Evolutionary conservation across 2,329 filamentous ascomycete species (phyloP).

Genomic region (Exophiala oligosperma): DNA sequence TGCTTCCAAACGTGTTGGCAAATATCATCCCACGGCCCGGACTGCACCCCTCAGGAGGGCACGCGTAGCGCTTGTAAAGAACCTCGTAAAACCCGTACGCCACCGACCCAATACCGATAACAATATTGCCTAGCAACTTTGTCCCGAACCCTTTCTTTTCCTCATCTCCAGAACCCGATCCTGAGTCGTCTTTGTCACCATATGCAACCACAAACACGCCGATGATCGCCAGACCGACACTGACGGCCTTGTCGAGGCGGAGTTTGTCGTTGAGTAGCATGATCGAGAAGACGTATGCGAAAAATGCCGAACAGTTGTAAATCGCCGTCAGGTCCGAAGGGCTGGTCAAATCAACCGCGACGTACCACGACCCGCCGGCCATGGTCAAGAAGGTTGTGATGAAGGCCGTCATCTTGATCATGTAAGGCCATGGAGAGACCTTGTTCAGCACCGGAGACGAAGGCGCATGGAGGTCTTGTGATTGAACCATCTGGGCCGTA

Average conservation of each 20-base stretch:
- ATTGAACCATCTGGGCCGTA: slow-evolving; percentile 82
- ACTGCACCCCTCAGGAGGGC: slow-evolving; percentile 83
- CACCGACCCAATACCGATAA: slow-evolving; percentile 88
- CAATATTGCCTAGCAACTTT: slow-evolving; percentile 76
- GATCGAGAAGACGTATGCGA: slow-evolving; percentile 95
- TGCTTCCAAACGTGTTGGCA: slow-evolving; percentile 84
- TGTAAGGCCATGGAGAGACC: slow-evolving; percentile 65
- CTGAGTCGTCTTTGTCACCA: slow-evolving; percentile 65
- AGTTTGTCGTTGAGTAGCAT: slow-evolving; percentile 83
- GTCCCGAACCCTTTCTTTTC: slow-evolving; percentile 50
- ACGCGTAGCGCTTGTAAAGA: slow-evolving; percentile 89
- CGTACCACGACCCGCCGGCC: slow-evolving; percentile 91
- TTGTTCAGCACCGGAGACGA: slow-evolving; percentile 46
- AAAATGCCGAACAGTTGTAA: slow-evolving; percentile 99
- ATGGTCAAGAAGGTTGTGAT: slow-evolving; percentile 85
- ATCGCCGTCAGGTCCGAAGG: slow-evolving; percentile 94
- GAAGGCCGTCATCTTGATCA: slow-evolving; percentile 75
- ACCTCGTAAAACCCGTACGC: slow-evolving; percentile 98
- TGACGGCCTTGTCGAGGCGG: slow-evolving; percentile 78
- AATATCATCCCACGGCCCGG: slow-evolving; percentile 93
- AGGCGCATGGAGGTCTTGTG: slow-evolving; percentile 63
- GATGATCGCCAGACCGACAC: slow-evolving; percentile 80
- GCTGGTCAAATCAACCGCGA: slow-evolving; percentile 90
- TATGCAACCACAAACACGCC: slow-evolving; percentile 96
- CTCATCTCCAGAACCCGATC: slow-evolving; percentile 55